Percentiles rank a stretch among this genome's conserved stretches.
Conservation (phyloP, 371 early-diverging fungal genomes). For the Phascolomyces articulosus region DNA sequence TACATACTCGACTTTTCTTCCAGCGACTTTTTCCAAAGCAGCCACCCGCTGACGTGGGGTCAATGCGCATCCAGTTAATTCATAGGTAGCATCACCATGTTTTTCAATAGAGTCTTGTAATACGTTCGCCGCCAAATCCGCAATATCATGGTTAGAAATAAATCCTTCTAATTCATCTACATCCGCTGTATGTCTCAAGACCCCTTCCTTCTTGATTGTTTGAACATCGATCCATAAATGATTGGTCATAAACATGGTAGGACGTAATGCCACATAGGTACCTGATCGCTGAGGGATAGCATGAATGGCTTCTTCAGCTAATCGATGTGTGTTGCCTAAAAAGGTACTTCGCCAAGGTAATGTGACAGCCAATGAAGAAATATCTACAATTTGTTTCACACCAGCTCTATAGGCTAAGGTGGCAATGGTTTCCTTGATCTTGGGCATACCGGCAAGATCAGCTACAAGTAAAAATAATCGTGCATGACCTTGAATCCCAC, state of each 20-base stretch:
- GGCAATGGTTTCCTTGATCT: constrained; percentile 7
- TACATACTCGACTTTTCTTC: constrained; percentile 9
- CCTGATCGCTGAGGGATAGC: constrained; percentile 22
- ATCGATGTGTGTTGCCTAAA: constrained; percentile 26
- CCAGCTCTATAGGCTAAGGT: constrained; percentile 31
- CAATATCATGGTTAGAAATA: constrained; percentile 23
- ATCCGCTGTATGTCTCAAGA: neutral
- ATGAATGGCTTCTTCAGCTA: constrained; percentile 28
- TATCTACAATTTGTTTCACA: constrained; percentile 35
- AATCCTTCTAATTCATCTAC: constrained; percentile 7
- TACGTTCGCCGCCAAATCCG: constrained; percentile 13
- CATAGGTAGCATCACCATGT: constrained; percentile 20
- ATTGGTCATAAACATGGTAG: constrained; percentile 21
- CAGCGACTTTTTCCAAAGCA: constrained; percentile 8
- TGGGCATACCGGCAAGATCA: neutral
- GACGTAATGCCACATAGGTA: constrained; percentile 16
- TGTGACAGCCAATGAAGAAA: constrained; percentile 26
- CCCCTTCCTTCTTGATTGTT: neutral
- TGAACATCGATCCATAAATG: neutral
- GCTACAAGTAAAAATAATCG: constrained; percentile 29
- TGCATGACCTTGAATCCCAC: constrained; percentile 28
- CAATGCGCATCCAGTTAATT: constrained; percentile 10
- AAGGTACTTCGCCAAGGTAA: constrained; percentile 23
- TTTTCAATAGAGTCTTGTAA: constrained; percentile 20
- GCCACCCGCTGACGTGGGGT: constrained; percentile 15